Conservation (phyloP, 164 flowering plant genomes). For the Vitis vinifera region DNA sequence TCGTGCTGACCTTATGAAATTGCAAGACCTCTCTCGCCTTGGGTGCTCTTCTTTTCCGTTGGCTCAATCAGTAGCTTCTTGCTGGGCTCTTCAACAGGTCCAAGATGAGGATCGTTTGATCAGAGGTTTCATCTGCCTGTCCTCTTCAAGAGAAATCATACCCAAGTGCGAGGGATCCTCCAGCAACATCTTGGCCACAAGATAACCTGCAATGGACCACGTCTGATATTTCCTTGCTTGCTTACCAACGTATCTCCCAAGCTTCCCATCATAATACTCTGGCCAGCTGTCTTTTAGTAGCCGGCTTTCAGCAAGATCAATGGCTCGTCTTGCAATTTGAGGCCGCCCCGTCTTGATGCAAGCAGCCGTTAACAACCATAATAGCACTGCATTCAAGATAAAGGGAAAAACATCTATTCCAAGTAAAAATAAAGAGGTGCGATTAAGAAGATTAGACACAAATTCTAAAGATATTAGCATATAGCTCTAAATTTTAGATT, state of each 20-base stretch:
- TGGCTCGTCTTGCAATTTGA: slow-evolving; percentile 47
- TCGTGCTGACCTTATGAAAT: no score
- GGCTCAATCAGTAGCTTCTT: no score
- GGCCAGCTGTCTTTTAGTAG: slow-evolving; percentile 51
- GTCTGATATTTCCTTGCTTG: slow-evolving; percentile 59
- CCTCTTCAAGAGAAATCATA: slow-evolving; percentile 36
- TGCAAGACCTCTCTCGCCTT: no score
- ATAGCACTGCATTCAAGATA: slow-evolving; percentile 34
- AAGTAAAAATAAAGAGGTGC: background rate
- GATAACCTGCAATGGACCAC: slow-evolving; percentile 58
- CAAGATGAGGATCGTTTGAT: no score
- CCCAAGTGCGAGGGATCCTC: slow-evolving; percentile 61
- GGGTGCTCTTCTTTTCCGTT: no score
- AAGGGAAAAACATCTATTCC: background rate
- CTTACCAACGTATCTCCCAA: slow-evolving; percentile 48
- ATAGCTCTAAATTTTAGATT: no score
- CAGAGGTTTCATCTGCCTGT: no score
- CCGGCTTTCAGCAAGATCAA: slow-evolving; percentile 49
- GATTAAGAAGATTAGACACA: background rate
- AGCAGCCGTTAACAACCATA: slow-evolving; percentile 56
- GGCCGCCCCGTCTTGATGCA: slow-evolving; percentile 56
- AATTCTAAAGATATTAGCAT: background rate
- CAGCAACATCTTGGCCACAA: slow-evolving; percentile 60
- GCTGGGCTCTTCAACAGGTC: no score
- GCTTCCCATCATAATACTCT: slow-evolving; percentile 51